Conservation (phyloP, 805 yeast species). For the Metschnikowia peoriensis region DNA sequence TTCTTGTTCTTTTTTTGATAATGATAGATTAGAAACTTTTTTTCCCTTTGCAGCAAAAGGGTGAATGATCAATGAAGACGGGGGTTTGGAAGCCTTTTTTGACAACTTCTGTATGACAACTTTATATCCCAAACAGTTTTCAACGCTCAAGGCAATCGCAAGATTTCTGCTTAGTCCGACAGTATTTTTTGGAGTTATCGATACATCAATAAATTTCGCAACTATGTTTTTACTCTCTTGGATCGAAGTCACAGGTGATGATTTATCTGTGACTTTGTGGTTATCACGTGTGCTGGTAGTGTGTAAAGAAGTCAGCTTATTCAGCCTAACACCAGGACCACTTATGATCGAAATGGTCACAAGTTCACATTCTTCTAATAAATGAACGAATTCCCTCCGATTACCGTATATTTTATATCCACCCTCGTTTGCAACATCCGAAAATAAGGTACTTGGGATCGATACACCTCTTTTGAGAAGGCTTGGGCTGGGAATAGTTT, state of each 20-base stretch:
- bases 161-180: conserved; percentile 55
- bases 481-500: conserved; percentile 30
- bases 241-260: conserved; percentile 8
- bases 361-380: conserved; percentile 38
- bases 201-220: conserved; percentile 48
- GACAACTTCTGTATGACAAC: conserved; percentile 50
- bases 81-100: conserved; percentile 32
- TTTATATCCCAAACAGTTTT: conserved; percentile 49
- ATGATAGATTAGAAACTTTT: conserved; percentile 25
- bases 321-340: conserved; percentile 44
- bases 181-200: conserved; percentile 32
- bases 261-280: conserved; percentile 12
- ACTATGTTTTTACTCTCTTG: conserved; percentile 43
- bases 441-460: conserved; percentile 49
- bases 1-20: conserved; percentile 28
- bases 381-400: conserved; percentile 32
- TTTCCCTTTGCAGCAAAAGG: conserved; percentile 52
- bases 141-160: conserved; percentile 55
- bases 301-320: conserved; percentile 6
- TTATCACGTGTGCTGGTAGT: neutral
- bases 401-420: conserved; percentile 48
- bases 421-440: conserved; percentile 6
- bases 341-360: conserved; percentile 51
- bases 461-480: conserved; percentile 53
- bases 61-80: conserved; percentile 47